A percentile compares a stretch with the other conserved stretches of the same genome.
These are phyloP conservation scores for Monosporozyma unispora DNA, from an alignment of 805 yeast species.

Conservation along the genomic window DNA sequence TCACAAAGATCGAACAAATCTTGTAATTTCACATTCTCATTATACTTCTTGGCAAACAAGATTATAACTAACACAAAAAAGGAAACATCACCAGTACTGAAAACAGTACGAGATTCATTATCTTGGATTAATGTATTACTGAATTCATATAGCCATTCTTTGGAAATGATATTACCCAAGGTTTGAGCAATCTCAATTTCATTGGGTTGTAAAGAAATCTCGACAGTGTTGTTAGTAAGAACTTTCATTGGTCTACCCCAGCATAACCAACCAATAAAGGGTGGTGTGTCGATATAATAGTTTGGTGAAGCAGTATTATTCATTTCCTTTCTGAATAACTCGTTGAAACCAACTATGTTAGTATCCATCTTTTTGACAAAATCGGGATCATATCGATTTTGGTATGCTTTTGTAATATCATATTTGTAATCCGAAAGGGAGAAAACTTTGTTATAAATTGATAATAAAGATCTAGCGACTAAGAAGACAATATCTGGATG, in stretches of 20 bases:
- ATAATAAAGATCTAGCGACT: slow-evolving; percentile 53
- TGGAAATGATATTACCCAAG: slow-evolving; percentile 41
- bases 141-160: slow-evolving; percentile 49
- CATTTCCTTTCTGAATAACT: slow-evolving; percentile 44
- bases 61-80: slow-evolving; percentile 44
- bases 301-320: slow-evolving; percentile 37
- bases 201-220: slow-evolving; percentile 28
- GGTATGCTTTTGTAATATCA: slow-evolving; percentile 36
- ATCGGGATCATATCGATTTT: slow-evolving; percentile 35
- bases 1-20: slow-evolving; percentile 47
- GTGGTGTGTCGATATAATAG: slow-evolving; percentile 50
- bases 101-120: slow-evolving; percentile 59
- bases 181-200: slow-evolving; percentile 37
- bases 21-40: slow-evolving; percentile 32
- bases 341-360: slow-evolving; percentile 31
- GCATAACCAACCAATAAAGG: slow-evolving; percentile 61
- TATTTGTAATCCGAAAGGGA: slow-evolving; percentile 41
- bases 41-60: slow-evolving; percentile 39
- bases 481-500: slow-evolving; percentile 62
- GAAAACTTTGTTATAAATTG: slow-evolving; percentile 40
- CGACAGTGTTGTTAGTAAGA: slow-evolving; percentile 24
- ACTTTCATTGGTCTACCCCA: slow-evolving; percentile 58
- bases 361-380: slow-evolving; percentile 39
- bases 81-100: slow-evolving; percentile 57
- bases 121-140: slow-evolving; percentile 50